Evolutionary conservation across 2,329 filamentous ascomycete species (phyloP).

Genomic region (Hypoxylon sp.): DNA sequence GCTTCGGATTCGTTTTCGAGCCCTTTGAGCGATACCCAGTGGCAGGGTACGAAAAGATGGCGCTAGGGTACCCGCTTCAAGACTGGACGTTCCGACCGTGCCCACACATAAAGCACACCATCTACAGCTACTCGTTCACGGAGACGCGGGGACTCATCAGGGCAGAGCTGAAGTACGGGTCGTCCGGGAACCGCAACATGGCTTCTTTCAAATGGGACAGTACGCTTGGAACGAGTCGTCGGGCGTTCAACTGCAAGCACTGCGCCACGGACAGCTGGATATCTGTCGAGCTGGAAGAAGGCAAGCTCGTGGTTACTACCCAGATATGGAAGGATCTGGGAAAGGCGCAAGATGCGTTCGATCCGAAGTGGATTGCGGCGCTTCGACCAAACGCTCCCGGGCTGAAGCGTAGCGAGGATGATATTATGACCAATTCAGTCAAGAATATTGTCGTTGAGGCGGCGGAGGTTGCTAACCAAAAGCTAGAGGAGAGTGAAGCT

Average conservation of each 20-base stretch:
- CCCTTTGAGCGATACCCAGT: conserved; percentile 12
- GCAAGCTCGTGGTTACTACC: conserved; percentile 25
- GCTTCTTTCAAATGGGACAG: conserved; percentile 11
- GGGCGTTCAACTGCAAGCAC: conserved; percentile 12
- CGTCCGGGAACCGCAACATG: background rate
- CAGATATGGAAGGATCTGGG: conserved; percentile 27
- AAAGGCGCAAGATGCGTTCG: conserved; percentile 14
- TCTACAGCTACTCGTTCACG: conserved; percentile 13
- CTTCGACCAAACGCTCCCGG: conserved; percentile 5
- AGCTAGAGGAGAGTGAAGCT: conserved; percentile 13
- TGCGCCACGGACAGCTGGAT: conserved; percentile 23
- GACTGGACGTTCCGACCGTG: conserved; percentile 28
- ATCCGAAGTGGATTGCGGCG: conserved; percentile 27
- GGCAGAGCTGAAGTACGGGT: conserved; percentile 12
- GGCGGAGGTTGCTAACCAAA: background rate
- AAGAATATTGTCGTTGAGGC: conserved; percentile 2
- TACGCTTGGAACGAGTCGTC: conserved; percentile 9
- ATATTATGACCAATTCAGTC: background rate
- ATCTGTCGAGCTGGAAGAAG: conserved; percentile 17
- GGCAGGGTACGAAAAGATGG: conserved; percentile 4
- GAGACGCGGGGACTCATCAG: conserved; percentile 23
- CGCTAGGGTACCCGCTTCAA: background rate
- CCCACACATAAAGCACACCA: conserved; percentile 22
- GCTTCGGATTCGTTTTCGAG: conserved; percentile 16
- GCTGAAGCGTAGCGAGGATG: conserved; percentile 2